Percentiles rank a stretch among this genome's conserved stretches.
Conservation (phyloP, 2,329 filamentous ascomycete species). For the Trichoderma guizhouense region DNA sequence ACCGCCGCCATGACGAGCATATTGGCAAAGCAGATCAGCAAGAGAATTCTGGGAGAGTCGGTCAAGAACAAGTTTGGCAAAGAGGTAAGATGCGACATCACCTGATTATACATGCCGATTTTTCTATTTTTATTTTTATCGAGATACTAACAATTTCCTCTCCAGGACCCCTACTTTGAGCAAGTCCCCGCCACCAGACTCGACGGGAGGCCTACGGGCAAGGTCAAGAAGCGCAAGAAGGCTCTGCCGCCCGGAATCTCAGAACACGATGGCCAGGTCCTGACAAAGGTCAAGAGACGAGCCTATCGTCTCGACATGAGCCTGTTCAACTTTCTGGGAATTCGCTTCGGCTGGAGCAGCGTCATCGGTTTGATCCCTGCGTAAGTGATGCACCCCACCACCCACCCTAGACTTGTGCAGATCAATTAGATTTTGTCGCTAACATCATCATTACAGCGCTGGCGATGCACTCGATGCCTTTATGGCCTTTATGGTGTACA, state of each 20-base stretch:
- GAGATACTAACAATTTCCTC: conserved; percentile 26
- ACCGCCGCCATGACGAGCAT: conserved; percentile 47
- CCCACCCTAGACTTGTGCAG: neutral
- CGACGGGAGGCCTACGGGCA: conserved; percentile 62
- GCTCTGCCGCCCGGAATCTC: conserved; percentile 80
- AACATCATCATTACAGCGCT: conserved; percentile 43
- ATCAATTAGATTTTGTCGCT: neutral
- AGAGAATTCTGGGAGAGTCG: conserved; percentile 56
- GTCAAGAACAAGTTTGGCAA: conserved; percentile 56
- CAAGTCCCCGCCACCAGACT: conserved; percentile 70
- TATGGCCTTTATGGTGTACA: conserved; percentile 72
- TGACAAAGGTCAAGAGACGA: conserved; percentile 80
- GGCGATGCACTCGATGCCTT: conserved; percentile 73
- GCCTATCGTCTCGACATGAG: conserved; percentile 84
- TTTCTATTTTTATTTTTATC: neutral
- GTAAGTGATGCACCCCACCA: conserved; percentile 47
- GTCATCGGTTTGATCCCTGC: conserved; percentile 80
- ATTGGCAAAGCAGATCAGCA: conserved; percentile 52
- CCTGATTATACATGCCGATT: neutral
- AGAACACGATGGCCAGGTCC: conserved; percentile 72
- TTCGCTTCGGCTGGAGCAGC: conserved; percentile 85
- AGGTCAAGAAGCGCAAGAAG: conserved; percentile 80
- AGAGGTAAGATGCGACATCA: conserved; percentile 40
- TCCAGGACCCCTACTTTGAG: conserved; percentile 87
- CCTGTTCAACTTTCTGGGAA: conserved; percentile 75